These are phyloP conservation scores for Scytalidium lignicola DNA, from an alignment of 2,329 filamentous ascomycete species.

Conservation along the genomic window DNA sequence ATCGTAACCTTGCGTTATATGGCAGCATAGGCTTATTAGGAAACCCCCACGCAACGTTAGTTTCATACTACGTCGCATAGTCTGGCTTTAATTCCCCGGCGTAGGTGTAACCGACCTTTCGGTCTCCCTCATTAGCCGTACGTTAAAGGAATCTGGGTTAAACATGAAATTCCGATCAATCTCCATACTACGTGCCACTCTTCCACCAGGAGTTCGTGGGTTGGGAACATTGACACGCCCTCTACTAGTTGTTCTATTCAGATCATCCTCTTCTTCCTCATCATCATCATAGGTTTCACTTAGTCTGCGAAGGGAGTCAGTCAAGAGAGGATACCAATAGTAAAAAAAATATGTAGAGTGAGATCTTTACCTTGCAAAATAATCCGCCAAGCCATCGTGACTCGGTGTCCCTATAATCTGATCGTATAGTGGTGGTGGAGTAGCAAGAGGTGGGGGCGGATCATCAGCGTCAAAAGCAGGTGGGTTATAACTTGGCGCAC, in stretches of 20 bases:
- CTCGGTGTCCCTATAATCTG: slow-evolving; percentile 50
- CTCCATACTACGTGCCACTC: slow-evolving; percentile 28
- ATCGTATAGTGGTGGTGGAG: slow-evolving; percentile 66
- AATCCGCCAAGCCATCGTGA: slow-evolving; percentile 58
- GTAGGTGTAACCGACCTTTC: not conserved
- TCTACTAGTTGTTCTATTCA: slow-evolving; percentile 14
- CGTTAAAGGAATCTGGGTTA: slow-evolving; percentile 4
- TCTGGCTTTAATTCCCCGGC: not conserved
- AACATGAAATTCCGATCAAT: slow-evolving; percentile 29
- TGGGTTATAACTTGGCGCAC: slow-evolving; percentile 64
- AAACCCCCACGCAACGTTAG: not conserved
- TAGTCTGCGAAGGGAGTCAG: slow-evolving; percentile 15
- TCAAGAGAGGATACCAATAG: no score
- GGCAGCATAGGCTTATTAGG: no score
- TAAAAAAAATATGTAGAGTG: not conserved
- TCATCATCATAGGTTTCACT: slow-evolving; percentile 20
- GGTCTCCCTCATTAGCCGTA: not conserved
- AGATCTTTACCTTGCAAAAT: slow-evolving; percentile 60
- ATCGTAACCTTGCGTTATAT: no score
- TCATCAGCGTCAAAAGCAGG: slow-evolving; percentile 65
- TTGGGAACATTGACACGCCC: slow-evolving; percentile 28
- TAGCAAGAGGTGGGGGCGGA: slow-evolving; percentile 62
- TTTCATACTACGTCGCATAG: not conserved
- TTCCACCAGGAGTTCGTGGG: slow-evolving; percentile 27
- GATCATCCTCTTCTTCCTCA: slow-evolving; percentile 24